A percentile compares a stretch with the other conserved stretches of the same genome.
phyloP scores from a whole-genome alignment of 257 asterid genomes.

The Forsythia viridissima region DNA sequence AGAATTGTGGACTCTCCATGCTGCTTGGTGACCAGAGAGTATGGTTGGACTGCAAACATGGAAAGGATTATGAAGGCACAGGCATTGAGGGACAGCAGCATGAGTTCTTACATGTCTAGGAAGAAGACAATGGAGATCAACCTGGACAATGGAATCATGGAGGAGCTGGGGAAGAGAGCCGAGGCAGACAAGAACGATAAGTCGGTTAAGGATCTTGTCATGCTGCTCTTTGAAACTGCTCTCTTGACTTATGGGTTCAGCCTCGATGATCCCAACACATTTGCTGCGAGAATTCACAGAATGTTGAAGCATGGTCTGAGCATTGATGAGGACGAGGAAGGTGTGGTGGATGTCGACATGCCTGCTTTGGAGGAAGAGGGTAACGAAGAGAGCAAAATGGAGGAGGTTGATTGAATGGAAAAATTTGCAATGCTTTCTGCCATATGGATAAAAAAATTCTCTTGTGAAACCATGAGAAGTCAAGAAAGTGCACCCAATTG shows the following conservation, averaged over 20 bases:
- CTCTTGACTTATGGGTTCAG: conserved; percentile 48
- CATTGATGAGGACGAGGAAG: conserved; percentile 39
- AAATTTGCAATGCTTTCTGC: not conserved
- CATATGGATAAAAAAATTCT: no score
- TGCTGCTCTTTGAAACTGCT: conserved; percentile 46
- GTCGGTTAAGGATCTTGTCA: conserved; percentile 41
- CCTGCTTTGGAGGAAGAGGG: conserved; percentile 41
- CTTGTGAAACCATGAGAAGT: no score
- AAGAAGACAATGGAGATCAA: conserved; percentile 51
- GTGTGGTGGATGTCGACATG: conserved; percentile 34
- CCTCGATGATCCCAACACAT: conserved; percentile 46
- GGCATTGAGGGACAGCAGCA: conserved; percentile 42
- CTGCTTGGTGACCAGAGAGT: conserved; percentile 42
- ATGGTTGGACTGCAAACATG: conserved; percentile 45
- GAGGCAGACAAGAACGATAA: conserved; percentile 46
- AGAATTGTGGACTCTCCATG: conserved; percentile 46
- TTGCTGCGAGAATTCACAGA: conserved; percentile 42
- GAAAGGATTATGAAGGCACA: conserved; percentile 51
- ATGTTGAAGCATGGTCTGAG: conserved; percentile 50
- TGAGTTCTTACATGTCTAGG: conserved; percentile 46
- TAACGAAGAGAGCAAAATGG: conserved; percentile 44
- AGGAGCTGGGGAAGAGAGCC: conserved; percentile 46
- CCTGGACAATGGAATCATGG: conserved; percentile 46
- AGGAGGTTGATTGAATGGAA: conserved; percentile 32
- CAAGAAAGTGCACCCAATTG: no score